Evolutionary conservation across 257 asterid genomes (phyloP), one percentile per base, ranked within the genome.

Genomic region (Scutellaria galericulata): DNA sequence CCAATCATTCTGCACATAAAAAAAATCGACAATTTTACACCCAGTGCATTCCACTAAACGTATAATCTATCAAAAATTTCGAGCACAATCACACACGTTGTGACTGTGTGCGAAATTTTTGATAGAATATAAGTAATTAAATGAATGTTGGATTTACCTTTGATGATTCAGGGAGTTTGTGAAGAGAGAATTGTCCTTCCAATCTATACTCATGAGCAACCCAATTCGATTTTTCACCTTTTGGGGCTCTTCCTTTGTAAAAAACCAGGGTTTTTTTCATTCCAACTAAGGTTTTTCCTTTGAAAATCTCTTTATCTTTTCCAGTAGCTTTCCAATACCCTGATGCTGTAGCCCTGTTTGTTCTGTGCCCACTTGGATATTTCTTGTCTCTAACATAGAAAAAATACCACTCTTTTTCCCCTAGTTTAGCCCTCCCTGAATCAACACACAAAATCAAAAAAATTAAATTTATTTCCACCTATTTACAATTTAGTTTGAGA

Each of bases 281-380:
- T 4, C 97, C 96, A 0, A 91, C 86, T 0, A 89, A 62, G 8
- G 63, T 71, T 75, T 83, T 82, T 8, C 83, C 96, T 2, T 82
- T 50, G 76, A 70, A 85, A 42, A 89, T 89, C 35, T 89, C 93
- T 64, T 68, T 85, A 20, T 91, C 97, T 81, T 91, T 91, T 7
- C 97, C 97, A 2, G 96, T 91, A 2, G 95, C 97, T 68, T 91
- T 91, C 97, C 97, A 91, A 39, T 91, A 89, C 2, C 96, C 97
- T 1, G 86, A 75, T 4, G 88, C 78, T 0, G 97, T 89, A 7
- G 97, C 97, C 65, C 97, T 77, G 81, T 91, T 91, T 20, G 97
- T 83, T 68, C 95, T 83, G 47, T 76, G 48, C 50, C 97, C 95
- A 0, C 91, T 85, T 31, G 96, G 97, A 65, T 91, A 91, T 69